Conservation (phyloP, 345 rosid genomes). For the thale cress (Arabidopsis thaliana) region TAIR10.1 NC_003076.8:19459501-19460000, state of each 20-base stretch:
- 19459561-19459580: conserved; percentile 43
- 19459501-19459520: not conserved
- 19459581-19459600: conserved; percentile 2
- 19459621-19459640: conserved; percentile 41
- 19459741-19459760: conserved; percentile 80
- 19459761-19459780: conserved; percentile 74
- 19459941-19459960: conserved; percentile 1
- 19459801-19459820: too few species aligned
- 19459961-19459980: not conserved
- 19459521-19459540: conserved; percentile 49
- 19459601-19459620: conserved; percentile 43
- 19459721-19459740: conserved; percentile 72
- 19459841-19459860: not conserved
- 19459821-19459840: not conserved
- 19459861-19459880: conserved; percentile 26
- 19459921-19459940: conserved; percentile 15
- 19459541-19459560: conserved; percentile 67
- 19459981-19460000: too few species aligned
- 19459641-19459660: conserved; percentile 54
- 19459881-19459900: conserved; percentile 6
- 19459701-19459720: conserved; percentile 62
- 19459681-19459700: conserved; percentile 58
- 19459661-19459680: conserved; percentile 51
- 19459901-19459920: not conserved
- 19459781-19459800: conserved; percentile 47